Percentiles rank a stretch among this genome's conserved stretches.
Evolutionary conservation across 192 early-diverging fungal genomes (phyloP).

Genomic region (Linnemannia elongata): DNA sequence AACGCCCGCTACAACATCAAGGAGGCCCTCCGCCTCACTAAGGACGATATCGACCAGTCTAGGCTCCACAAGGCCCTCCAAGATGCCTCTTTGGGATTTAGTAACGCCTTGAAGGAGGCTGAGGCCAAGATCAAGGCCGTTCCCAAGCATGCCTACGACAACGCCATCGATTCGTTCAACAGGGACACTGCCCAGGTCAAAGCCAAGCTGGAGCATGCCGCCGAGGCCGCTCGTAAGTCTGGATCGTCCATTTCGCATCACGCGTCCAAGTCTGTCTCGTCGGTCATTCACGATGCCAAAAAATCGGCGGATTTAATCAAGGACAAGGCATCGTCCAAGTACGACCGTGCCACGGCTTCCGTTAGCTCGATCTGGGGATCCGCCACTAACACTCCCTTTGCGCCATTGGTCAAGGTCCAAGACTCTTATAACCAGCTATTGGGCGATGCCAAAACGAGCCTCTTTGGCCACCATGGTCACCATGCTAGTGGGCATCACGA

Average conservation of each 20-base stretch:
- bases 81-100: slow-evolving; percentile 25
- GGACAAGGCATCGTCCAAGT: slow-evolving; percentile 20
- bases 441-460: slow-evolving; percentile 22
- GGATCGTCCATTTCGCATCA: slow-evolving; percentile 33
- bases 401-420: slow-evolving; percentile 27
- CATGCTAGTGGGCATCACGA: background rate
- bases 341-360: slow-evolving; percentile 34
- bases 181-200: slow-evolving; percentile 38
- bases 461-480: slow-evolving; percentile 23
- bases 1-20: slow-evolving; percentile 21
- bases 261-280: slow-evolving; percentile 44
- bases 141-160: slow-evolving; percentile 43
- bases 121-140: slow-evolving; percentile 48
- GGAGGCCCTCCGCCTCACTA: slow-evolving; percentile 14
- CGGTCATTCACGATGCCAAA: slow-evolving; percentile 14
- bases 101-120: slow-evolving; percentile 20
- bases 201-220: slow-evolving; percentile 35
- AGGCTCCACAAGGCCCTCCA: slow-evolving; percentile 30
- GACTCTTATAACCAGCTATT: slow-evolving; percentile 35
- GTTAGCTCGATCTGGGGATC: slow-evolving; percentile 45
- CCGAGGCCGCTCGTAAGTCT: slow-evolving; percentile 26
- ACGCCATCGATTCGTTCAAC: slow-evolving; percentile 35
- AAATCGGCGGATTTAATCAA: slow-evolving; percentile 18
- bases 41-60: slow-evolving; percentile 27
- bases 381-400: slow-evolving; percentile 26